Evolutionary conservation across 805 yeast genomes (phyloP).

Genomic region (Lipomyces mesembrius): DNA sequence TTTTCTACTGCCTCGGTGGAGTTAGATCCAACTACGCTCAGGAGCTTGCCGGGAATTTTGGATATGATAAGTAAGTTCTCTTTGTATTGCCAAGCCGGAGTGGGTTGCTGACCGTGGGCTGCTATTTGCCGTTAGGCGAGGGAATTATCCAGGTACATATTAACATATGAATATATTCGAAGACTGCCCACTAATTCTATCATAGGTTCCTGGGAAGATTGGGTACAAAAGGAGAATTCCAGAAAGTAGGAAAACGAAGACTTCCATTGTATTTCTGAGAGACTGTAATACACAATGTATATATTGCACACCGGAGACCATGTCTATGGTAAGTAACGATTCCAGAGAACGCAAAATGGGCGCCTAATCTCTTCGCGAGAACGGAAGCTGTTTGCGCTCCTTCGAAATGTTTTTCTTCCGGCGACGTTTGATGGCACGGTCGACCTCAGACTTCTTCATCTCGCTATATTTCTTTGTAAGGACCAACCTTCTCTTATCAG

Average conservation of each 20-base stretch:
- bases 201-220: slow-evolving; percentile 84
- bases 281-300: neutral
- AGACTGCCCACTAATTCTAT: neutral
- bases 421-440: slow-evolving; percentile 34
- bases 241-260: slow-evolving; percentile 9
- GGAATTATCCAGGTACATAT: slow-evolving; percentile 57
- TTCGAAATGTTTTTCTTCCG: slow-evolving; percentile 37
- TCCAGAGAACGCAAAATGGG: neutral
- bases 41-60: slow-evolving; percentile 87
- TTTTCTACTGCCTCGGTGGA: slow-evolving; percentile 93
- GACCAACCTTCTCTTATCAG: slow-evolving; percentile 34
- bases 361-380: slow-evolving; percentile 41
- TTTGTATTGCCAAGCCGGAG: neutral
- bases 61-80: slow-evolving; percentile 60
- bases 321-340: neutral
- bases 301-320: neutral
- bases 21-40: slow-evolving; percentile 89
- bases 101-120: neutral
- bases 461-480: slow-evolving; percentile 29
- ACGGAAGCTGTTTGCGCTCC: slow-evolving; percentile 43
- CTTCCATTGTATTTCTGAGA: slow-evolving; percentile 1
- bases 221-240: slow-evolving; percentile 53
- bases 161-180: neutral
- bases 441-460: slow-evolving; percentile 36
- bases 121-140: slow-evolving; percentile 51